These are phyloP conservation scores for Coemansia sp. DNA, from an alignment of 192 early-diverging fungal species.

Conservation along the genomic window DNA sequence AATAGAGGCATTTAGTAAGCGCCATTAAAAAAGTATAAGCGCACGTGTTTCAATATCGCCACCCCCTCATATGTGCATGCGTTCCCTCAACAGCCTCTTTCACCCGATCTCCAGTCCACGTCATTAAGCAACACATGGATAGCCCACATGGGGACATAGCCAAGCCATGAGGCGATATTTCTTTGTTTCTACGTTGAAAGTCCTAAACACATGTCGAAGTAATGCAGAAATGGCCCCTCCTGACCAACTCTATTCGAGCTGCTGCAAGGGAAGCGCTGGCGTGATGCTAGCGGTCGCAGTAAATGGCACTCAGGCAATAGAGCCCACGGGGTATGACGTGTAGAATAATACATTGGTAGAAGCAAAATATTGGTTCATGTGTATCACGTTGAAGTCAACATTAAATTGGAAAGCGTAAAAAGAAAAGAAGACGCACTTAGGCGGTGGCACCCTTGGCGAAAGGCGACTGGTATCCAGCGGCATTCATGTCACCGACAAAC, in stretches of 20 bases:
- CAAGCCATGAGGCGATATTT: not conserved
- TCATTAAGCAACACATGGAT: conserved; percentile 1
- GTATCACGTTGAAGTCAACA: not conserved
- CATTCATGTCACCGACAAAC: conserved; percentile 55
- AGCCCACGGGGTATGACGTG: not conserved
- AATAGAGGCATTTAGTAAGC: not conserved
- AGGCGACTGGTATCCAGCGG: conserved; percentile 50
- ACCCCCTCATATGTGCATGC: not conserved
- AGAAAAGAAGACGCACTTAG: not conserved
- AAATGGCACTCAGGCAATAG: not conserved
- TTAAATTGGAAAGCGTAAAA: not conserved
- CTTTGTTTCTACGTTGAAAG: not conserved
- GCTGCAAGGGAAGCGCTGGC: not conserved
- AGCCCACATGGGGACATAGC: not conserved
- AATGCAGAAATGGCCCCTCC: not conserved
- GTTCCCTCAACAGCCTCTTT: not conserved
- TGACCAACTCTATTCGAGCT: not conserved
- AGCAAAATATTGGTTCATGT: not conserved
- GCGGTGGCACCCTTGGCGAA: conserved; percentile 35
- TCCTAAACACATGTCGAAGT: not conserved
- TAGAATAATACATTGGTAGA: not conserved
- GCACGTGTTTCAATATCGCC: not conserved
- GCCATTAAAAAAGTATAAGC: not conserved
- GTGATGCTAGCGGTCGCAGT: not conserved
- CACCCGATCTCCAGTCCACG: not conserved